Base-by-base conservation (phyloP, 768 basidiomycete genomes). In the Psilocybe cubensis region DNA sequence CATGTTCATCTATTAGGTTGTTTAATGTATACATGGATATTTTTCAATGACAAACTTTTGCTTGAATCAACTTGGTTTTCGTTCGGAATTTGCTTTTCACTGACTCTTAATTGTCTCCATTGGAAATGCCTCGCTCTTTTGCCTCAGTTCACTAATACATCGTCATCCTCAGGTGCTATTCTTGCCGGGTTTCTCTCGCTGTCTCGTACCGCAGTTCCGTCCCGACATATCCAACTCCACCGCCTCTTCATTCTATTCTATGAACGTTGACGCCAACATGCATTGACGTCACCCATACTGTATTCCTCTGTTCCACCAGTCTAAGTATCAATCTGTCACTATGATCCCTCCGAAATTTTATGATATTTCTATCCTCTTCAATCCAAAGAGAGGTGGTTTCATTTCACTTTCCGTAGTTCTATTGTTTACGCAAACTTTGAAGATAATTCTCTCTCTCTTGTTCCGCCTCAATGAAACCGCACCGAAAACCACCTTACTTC, bases 1-100 rank as follows among this genome's bases (percentile, higher is more conserved):
- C 17, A 11, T 45, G 35, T 49, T 43, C 27, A 28, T 45, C 43
- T 35, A 35, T 29, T 52, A 67, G 66, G 64, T 65, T 49, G 64
- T 67, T 46, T 67, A 64, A 63, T 54, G 18, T 44, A 24, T 46
- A 33, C 17, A 21, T 40, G 17, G 4, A 10, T 53, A 21, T 43
- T 21, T 28, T 24, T 38, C 27, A 54, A 59, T 48, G n/a, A 17
- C 20, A 54, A 47, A 29, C 25, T 40, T 20, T 9, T 40, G 29
- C 45, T 44, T 48, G 50, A 42, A 27, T 18, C 27, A n/a, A 48
- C 21, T 17, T 31, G 10, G n/a, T 4, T 31, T 25, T 23, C 28
- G 17, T 29, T 44, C 46, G 45, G 47, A 31, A 49, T 27, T 47
- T 31, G 3, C 33, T 31, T 31, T 44, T 33, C 23, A 21, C 5